Evolutionary conservation across 352 stramenopile genomes (phyloP), one percentile per base, ranked within the genome.

Genomic region (Phytophthora hybrid): DNA sequence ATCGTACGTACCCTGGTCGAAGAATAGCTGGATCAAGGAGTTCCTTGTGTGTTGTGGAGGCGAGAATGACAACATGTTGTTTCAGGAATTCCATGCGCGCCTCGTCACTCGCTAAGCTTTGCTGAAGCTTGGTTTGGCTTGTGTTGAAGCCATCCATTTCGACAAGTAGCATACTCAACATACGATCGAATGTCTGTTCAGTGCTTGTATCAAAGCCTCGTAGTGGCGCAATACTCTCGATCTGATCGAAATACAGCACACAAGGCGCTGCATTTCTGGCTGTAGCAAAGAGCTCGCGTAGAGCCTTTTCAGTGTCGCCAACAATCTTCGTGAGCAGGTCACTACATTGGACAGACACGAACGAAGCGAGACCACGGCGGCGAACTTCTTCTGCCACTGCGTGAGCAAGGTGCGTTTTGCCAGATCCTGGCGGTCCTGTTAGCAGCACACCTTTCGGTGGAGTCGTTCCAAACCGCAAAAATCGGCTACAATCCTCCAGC

Each of bases 391-490:
- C 65, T 2, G 85, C 87, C 18, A 97, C 68, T 2, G 82, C 85
- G 47, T 87, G 78, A 5, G 90, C 85, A 54, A 99, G 87, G 47
- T 99, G 81, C 5, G 97, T 99, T 79, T 99, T 99, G n/a, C 97
- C 97, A 58, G 97, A 99, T 49, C 98, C 98, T 13, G 98, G 97
- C 14, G 98, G 97, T 18, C 98, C 98, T 19, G 99, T 99, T 46
- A 99, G 96, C 10, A 99, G 81, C n/a, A 99, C 97, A 49, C 98
- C 98, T 72, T 98, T 93, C 4, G 97, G 98, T 31, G 98, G 94
- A 66, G 96, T 87, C 44, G 99, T 99, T 21, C 98, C 97, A 69
- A 99, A 99, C 65, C 93, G 88, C 31, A 99, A 89, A 74, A 99
- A 99, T 10, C 98, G 86, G 23, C 91, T 92, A 53, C 94, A 94